Conservation (phyloP, 257 asterid species). For the Solanum appendiculatum region DNA sequence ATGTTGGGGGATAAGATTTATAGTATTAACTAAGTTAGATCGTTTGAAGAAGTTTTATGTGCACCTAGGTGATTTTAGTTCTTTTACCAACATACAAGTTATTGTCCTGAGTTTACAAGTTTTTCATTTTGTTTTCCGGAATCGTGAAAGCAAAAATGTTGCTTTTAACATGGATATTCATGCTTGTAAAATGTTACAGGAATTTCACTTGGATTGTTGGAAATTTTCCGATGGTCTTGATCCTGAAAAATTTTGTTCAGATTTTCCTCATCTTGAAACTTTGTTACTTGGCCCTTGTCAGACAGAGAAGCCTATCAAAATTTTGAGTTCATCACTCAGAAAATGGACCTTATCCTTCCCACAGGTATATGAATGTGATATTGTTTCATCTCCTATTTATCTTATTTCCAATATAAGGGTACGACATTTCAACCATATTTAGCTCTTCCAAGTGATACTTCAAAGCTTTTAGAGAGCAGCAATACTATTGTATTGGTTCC, state of each 20-base stretch:
- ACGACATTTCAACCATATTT: background rate
- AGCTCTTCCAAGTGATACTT: background rate
- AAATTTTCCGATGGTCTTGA: background rate
- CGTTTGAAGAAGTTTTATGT: background rate
- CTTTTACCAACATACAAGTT: background rate
- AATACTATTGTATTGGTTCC: background rate
- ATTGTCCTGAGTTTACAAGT: background rate
- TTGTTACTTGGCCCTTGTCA: background rate
- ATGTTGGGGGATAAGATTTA: background rate
- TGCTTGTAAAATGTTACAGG: background rate
- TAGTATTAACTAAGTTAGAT: background rate
- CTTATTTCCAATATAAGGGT: background rate
- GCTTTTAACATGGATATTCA: background rate
- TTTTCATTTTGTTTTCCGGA: background rate
- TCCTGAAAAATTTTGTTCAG: background rate
- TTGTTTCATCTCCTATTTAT: background rate
- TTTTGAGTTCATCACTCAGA: background rate
- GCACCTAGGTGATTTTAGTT: background rate
- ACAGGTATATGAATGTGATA: background rate
- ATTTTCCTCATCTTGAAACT: background rate
- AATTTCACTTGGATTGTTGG: background rate
- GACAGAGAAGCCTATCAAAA: background rate
- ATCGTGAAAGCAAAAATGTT: background rate
- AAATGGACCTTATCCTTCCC: background rate
- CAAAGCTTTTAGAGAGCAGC: background rate